Evolutionary conservation across 163 green algal species (phyloP).

Genomic region (Prototheca stagnorum): DNA sequence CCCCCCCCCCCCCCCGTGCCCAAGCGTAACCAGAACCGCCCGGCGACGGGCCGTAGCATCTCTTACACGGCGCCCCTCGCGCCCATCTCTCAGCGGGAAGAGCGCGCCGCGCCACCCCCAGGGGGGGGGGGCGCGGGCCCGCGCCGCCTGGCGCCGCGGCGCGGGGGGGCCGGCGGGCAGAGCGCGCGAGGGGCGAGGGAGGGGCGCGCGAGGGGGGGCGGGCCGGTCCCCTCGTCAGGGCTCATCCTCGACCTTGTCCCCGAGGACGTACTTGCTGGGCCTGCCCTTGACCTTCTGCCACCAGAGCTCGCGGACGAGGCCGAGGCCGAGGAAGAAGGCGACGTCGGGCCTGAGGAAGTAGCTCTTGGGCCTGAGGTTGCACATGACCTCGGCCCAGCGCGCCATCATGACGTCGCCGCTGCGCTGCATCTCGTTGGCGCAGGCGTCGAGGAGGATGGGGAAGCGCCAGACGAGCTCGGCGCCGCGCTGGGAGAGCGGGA

Average conservation of each 20-base stretch:
- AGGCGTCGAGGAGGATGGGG: slow-evolving; percentile 75
- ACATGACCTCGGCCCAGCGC: slow-evolving; percentile 67
- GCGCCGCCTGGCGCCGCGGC: too few relatives aligned
- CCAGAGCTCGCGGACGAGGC: slow-evolving; percentile 51
- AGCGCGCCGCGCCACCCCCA: neutral
- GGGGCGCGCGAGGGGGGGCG: too few relatives aligned
- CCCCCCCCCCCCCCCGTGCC: too few relatives aligned
- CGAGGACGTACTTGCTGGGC: slow-evolving; percentile 6
- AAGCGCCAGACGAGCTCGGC: slow-evolving; percentile 62
- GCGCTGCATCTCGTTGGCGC: slow-evolving; percentile 65
- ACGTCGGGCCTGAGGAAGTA: slow-evolving; percentile 76
- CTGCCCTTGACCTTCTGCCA: slow-evolving; percentile 37
- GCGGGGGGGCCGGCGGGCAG: too few relatives aligned
- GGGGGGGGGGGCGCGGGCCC: too few relatives aligned
- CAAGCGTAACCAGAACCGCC: too few relatives aligned
- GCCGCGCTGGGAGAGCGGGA: slow-evolving; percentile 43
- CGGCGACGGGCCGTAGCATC: too few relatives aligned
- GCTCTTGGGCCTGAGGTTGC: slow-evolving; percentile 76
- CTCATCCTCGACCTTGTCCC: neutral
- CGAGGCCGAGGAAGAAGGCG: slow-evolving; percentile 42
- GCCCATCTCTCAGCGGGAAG: neutral
- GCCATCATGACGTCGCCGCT: slow-evolving; percentile 63
- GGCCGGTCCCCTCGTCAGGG: neutral
- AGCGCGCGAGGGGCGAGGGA: too few relatives aligned
- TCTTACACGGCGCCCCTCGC: too few relatives aligned